These are phyloP conservation scores for Leccinum ochraceum DNA, from an alignment of 768 basidiomycete genomes.

Conservation along the genomic window DNA sequence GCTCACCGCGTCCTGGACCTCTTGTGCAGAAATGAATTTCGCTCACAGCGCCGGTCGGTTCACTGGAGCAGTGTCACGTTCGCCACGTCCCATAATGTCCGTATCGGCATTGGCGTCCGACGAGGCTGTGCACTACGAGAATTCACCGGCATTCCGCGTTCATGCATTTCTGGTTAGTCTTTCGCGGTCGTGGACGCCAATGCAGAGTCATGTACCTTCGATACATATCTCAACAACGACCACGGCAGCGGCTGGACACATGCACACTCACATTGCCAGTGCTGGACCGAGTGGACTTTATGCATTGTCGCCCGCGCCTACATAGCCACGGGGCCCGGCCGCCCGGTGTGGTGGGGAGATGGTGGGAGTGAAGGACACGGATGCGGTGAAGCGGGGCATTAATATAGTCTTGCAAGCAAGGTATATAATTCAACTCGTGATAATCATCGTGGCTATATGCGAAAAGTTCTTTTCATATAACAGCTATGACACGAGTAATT, in stretches of 20 bases:
- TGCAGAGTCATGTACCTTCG: slow-evolving; percentile 19
- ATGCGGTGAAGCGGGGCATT: too few species aligned
- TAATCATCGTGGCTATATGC: neutral
- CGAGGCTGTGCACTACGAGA: slow-evolving; percentile 31
- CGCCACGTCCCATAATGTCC: too few species aligned
- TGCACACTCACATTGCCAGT: neutral
- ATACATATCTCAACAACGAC: slow-evolving; percentile 29
- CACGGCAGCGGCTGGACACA: neutral
- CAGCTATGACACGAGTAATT: slow-evolving; percentile 26
- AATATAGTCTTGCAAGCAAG: too few species aligned
- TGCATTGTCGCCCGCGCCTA: slow-evolving; percentile 17
- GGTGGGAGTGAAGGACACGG: too few species aligned
- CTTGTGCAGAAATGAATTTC: slow-evolving; percentile 58
- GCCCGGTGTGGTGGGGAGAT: too few species aligned
- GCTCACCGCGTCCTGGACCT: neutral
- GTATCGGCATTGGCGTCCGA: slow-evolving; percentile 15
- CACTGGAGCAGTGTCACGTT: slow-evolving; percentile 18
- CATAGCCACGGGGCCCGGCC: too few species aligned
- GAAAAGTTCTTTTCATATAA: neutral
- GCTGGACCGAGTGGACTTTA: slow-evolving; percentile 1
- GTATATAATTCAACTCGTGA: too few species aligned
- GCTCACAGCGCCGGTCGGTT: slow-evolving; percentile 35
- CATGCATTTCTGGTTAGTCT: slow-evolving; percentile 11
- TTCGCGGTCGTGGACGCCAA: slow-evolving; percentile 14
- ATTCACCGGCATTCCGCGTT: slow-evolving; percentile 11